Evolutionary conservation across 345 rosid species (phyloP), one percentile per base, ranked within the genome.

Genomic region (Hypericum perforatum): DNA sequence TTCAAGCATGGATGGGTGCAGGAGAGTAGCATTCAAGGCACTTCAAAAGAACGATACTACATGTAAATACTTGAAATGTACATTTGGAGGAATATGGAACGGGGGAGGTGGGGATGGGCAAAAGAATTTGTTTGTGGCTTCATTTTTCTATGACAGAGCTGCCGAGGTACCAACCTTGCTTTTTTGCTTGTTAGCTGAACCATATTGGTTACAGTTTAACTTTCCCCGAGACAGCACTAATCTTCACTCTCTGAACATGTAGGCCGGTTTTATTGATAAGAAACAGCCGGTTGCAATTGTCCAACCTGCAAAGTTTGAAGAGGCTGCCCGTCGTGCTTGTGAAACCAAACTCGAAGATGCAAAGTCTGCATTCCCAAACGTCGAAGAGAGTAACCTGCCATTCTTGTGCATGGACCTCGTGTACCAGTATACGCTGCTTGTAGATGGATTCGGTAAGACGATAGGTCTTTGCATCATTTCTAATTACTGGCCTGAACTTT

Each of bases 101-200:
- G 98, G 98, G 39, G 98, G 98, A 51, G 82, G 94, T n/a, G 97
- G 98, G 51, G 97, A 87, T 78, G 98, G 98, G 29, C 97, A 85
- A 61, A 88, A 80, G 74, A 78, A 85, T 63, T 65, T 92, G 59
- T 88, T 92, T 58, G 88, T 92, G 43, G 96, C 98, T 42, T 92
- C 97, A 0, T 92, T 92, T 66, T 92, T 92, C 85, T 92, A 74
- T 39, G 98, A 92, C 72, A 78, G 95, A 65, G 98, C 98, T 67
- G 95, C 95, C 43, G 85, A 88, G 98, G 98, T 92, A 77, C 41
- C 50, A 29, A 32, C 45, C 41, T 47, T 51, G 45, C 37, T 32
- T 44, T 43, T 54, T 8, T 14, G 10, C 56, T 57, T 57, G 41
- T 32, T 58, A 22, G 7, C 32, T 39, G 39, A 22, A 64, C 54